A percentile compares a stretch with the other conserved stretches of the same genome.
These are phyloP conservation scores for Saccharomycopsis malanga DNA, from an alignment of 805 yeast species.

Conservation along the genomic window DNA sequence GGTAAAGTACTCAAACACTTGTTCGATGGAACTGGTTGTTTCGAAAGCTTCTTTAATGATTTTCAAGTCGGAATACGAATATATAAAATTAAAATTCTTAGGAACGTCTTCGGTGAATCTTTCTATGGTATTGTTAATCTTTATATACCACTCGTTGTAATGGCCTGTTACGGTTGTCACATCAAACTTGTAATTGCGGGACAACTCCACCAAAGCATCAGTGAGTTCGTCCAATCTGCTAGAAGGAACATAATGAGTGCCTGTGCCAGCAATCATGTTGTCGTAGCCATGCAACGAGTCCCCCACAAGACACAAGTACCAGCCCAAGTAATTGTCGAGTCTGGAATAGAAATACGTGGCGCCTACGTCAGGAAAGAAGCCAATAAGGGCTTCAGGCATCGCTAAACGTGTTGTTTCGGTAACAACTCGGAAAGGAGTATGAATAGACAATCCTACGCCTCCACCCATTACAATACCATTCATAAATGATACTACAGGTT, in stretches of 20 bases:
- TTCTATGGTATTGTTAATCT: conserved; percentile 55
- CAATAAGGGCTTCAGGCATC: conserved; percentile 98
- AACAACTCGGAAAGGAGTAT: conserved; percentile 86
- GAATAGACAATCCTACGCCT: conserved; percentile 87
- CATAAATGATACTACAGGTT: conserved; percentile 80
- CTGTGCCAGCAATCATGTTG: conserved; percentile 74
- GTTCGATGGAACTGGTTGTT: conserved; percentile 39
- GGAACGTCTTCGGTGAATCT: conserved; percentile 61
- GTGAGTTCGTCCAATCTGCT: conserved; percentile 53
- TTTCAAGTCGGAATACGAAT: conserved; percentile 46
- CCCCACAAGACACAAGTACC: conserved; percentile 83
- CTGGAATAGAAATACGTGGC: conserved; percentile 83
- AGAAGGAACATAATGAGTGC: conserved; percentile 80
- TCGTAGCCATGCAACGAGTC: conserved; percentile 71
- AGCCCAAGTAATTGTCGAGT: conserved; percentile 74
- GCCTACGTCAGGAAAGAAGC: conserved; percentile 95
- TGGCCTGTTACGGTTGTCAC: conserved; percentile 13
- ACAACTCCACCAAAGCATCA: conserved; percentile 56
- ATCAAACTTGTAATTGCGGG: conserved; percentile 25
- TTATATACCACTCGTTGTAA: conserved; percentile 37
- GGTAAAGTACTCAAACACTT: conserved; percentile 46
- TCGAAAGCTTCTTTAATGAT: conserved; percentile 57
- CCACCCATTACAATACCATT: conserved; percentile 98
- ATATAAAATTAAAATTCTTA: conserved; percentile 50
- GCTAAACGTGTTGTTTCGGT: conserved; percentile 87